These are phyloP conservation scores for Stentor coeruleus DNA, from an alignment of 73 alveolate genomes.

Conservation along the genomic window DNA sequence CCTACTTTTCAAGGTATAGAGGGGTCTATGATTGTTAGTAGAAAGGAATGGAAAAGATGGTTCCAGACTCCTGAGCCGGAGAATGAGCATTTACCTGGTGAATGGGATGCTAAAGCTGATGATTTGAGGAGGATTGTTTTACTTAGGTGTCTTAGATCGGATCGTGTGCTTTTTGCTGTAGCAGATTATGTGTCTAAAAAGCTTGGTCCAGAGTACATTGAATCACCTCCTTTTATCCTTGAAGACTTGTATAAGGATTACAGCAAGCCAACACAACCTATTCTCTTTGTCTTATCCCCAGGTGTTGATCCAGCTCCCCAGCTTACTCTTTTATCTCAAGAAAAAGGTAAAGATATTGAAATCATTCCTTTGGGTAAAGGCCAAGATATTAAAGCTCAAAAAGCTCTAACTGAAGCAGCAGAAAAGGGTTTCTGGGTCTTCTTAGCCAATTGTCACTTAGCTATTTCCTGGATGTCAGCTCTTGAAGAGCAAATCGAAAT, in stretches of 20 bases:
- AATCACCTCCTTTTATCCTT: slow-evolving; percentile 88
- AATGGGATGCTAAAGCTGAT: slow-evolving; percentile 94
- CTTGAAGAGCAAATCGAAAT: slow-evolving; percentile 80
- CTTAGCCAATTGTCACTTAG: slow-evolving; percentile 91
- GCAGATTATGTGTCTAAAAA: slow-evolving; percentile 82
- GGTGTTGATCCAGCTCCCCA: slow-evolving; percentile 98
- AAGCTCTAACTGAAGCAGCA: slow-evolving; percentile 75
- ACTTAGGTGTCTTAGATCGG: slow-evolving; percentile 98
- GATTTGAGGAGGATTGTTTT: slow-evolving; percentile 94
- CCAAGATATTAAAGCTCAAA: slow-evolving; percentile 56
- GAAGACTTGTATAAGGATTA: slow-evolving; percentile 91
- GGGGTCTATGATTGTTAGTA: slow-evolving; percentile 81
- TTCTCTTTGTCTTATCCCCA: slow-evolving; percentile 94
- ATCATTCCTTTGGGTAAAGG: slow-evolving; percentile 86
- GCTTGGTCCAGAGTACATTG: slow-evolving; percentile 93
- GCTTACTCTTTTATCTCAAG: slow-evolving; percentile 60
- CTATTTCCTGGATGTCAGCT: slow-evolving; percentile 92
- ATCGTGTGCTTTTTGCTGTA: slow-evolving; percentile 96
- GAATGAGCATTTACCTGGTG: slow-evolving; percentile 96
- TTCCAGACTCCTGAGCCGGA: slow-evolving; percentile 94
- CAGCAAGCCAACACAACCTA: slow-evolving; percentile 78
- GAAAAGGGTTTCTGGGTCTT: slow-evolving; percentile 96
- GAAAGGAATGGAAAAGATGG: slow-evolving; percentile 99
- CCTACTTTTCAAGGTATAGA: slow-evolving; percentile 59
- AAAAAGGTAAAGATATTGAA: slow-evolving; percentile 45